phyloP scores from a whole-genome alignment of 306 rosid genomes.

The Lupinus albus region DNA sequence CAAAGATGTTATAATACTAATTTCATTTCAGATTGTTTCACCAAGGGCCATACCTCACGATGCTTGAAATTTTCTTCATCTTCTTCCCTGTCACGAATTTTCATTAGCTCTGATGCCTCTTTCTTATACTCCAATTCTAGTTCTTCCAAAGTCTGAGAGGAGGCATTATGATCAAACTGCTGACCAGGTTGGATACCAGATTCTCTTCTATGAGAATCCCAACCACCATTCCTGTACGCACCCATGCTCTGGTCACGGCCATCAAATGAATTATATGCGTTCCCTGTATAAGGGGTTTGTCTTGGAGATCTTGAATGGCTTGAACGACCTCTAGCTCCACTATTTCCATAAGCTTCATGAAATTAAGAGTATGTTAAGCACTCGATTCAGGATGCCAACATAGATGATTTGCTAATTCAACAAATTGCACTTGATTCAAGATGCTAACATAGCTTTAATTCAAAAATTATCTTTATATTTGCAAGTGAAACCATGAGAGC shows the following conservation, averaged over 20 bases:
- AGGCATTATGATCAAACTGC: constrained; percentile 63
- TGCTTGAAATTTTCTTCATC: constrained; percentile 92
- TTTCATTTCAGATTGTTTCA: not conserved
- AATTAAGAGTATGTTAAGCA: constrained; percentile 82
- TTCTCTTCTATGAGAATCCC: constrained; percentile 78
- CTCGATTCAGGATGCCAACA: constrained; percentile 70
- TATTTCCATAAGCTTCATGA: constrained; percentile 93
- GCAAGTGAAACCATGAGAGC: constrained; percentile 70
- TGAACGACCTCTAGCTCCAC: constrained; percentile 84
- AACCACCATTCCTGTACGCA: constrained; percentile 70
- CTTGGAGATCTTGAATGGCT: constrained; percentile 92
- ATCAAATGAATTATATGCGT: constrained; percentile 69
- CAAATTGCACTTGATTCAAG: constrained; percentile 66
- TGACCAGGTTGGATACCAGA: constrained; percentile 68
- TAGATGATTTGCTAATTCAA: constrained; percentile 73
- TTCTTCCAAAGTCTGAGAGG: constrained; percentile 76
- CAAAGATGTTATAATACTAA: constrained; percentile 4
- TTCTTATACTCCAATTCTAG: constrained; percentile 80
- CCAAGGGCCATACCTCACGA: constrained; percentile 74
- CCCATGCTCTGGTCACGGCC: constrained; percentile 63
- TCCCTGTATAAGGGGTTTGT: constrained; percentile 65
- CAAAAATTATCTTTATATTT: constrained; percentile 70
- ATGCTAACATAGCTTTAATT: constrained; percentile 71
- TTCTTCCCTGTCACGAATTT: constrained; percentile 84
- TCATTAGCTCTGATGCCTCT: constrained; percentile 76